These are phyloP conservation scores for Ogataea hybrid DNA, from an alignment of 1,139 yeast genomes.

Conservation along the genomic window DNA sequence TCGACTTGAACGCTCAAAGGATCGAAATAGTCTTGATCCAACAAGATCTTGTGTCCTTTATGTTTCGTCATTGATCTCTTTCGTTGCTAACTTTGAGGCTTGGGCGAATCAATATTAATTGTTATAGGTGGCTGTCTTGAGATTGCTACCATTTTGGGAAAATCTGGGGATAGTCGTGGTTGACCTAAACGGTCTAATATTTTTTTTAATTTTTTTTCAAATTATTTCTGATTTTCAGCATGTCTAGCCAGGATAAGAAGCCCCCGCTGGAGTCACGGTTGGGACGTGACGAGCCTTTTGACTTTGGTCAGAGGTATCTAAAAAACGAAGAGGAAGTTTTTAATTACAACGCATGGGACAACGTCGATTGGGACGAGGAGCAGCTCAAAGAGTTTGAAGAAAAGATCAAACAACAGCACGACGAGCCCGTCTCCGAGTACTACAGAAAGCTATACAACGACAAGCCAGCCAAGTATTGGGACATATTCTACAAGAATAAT, in stretches of 20 bases:
- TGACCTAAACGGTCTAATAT: conserved; percentile 7
- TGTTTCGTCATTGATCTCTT: conserved; percentile 15
- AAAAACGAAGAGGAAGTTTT: conserved; percentile 78
- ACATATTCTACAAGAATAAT: conserved; percentile 85
- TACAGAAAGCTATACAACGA: conserved; percentile 76
- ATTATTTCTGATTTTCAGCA: background rate
- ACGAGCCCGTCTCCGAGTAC: conserved; percentile 79
- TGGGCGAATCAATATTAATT: background rate
- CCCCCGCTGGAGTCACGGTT: conserved; percentile 51
- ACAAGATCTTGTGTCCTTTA: conserved; percentile 16
- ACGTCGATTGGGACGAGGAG: conserved; percentile 96
- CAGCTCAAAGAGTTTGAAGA: conserved; percentile 75
- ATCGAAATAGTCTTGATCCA: conserved; percentile 16
- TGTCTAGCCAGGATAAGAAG: conserved; percentile 16
- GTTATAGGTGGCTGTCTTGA: conserved; percentile 21
- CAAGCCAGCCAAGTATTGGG: conserved; percentile 95
- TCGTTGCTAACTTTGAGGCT: background rate
- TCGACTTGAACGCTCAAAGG: conserved; percentile 9
- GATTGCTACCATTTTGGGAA: conserved; percentile 22
- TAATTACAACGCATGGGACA: conserved; percentile 96
- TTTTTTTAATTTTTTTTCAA: background rate
- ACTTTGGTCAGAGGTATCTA: conserved; percentile 83
- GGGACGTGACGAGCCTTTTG: conserved; percentile 88
- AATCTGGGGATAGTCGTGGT: conserved; percentile 17
- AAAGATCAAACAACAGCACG: conserved; percentile 72